Base-by-base conservation (phyloP, 1,284 basidiomycete genomes). In the Entoloma clypeatum region DNA sequence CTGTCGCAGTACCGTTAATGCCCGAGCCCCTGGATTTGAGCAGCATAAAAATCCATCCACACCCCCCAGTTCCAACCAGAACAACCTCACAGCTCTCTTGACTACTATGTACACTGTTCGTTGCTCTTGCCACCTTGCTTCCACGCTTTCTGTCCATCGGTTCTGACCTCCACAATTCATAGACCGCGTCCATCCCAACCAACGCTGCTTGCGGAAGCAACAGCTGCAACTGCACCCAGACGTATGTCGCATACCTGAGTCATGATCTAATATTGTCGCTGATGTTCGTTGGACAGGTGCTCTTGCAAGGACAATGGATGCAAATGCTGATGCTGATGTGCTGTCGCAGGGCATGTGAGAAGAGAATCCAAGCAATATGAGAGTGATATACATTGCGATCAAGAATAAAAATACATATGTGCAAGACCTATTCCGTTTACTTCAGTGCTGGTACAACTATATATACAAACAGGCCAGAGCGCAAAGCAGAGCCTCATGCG, bases 131-230 rank as follows among this genome's bases (percentile, higher is more conserved):
- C 35, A 26, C 16, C 22, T 5, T 7, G 23, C 8, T 25, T 18
- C 13, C 13, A 21, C 24, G 11, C 17, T 6, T n/a, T 21, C 17
- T 5, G 10, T n/a, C 5, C 19, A n/a, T n/a, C n/a, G n/a, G n/a
- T n/a, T 21, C 28, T 42, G 10, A 36, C 37, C 5, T 21, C 9
- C 2, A 8, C 24, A 5, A 5, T 18, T 17, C 9, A 37, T n/a
- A 49, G 48, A 34, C 26, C 32, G 27, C 3, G 33, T 7, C 35
- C 26, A 40, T 52, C 45, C 61, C 57, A 18, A 50, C 59, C 30
- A 51, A 64, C 55, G 44, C 48, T 24, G 52, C 52, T 27, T 65
- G 64, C 48, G 57, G 54, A 17, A 42, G 48, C 31, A 39, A 16
- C 24, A 40, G 30, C 43, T 61, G 60, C 54, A 52, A 45, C 9